Evolutionary conservation across 257 asterid species (phyloP).

Genomic region (Solanum dulcamara): DNA sequence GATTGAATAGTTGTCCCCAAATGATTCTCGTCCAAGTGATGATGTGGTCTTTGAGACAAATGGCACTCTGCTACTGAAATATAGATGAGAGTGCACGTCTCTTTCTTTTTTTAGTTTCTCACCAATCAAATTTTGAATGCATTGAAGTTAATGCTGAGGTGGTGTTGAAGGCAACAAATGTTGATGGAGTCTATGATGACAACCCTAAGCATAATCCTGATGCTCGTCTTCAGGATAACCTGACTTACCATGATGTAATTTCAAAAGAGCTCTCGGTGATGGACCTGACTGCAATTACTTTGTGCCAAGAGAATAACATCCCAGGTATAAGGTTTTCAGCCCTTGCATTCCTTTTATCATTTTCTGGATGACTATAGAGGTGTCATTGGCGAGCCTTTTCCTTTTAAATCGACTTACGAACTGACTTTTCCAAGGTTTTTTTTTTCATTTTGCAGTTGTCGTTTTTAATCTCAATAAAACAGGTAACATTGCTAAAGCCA

Average conservation of each 20-base stretch:
- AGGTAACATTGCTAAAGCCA: constrained; percentile 79
- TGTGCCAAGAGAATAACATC: constrained; percentile 95
- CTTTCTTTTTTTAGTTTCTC: neutral
- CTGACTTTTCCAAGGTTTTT: neutral
- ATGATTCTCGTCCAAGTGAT: neutral
- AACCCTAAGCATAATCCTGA: constrained; percentile 64
- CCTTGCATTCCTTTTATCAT: neutral
- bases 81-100: neutral
- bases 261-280: constrained; percentile 83
- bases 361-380: neutral
- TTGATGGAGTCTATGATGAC: constrained; percentile 84
- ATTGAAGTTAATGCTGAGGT: constrained; percentile 85
- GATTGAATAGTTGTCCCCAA: neutral
- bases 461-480: constrained; percentile 77
- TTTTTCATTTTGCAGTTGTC: constrained; percentile 45
- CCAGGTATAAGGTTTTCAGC: constrained; percentile 44
- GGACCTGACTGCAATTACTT: constrained; percentile 95
- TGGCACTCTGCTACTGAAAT: neutral
- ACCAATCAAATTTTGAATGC: neutral
- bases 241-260: constrained; percentile 72
- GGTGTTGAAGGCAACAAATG: constrained; percentile 92
- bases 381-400: neutral
- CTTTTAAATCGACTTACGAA: neutral
- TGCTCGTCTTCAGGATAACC: constrained; percentile 60
- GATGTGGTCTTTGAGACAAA: neutral